phyloP scores from a whole-genome alignment of 2,329 filamentous ascomycete genomes.

The Fusarium nelsonii region DNA sequence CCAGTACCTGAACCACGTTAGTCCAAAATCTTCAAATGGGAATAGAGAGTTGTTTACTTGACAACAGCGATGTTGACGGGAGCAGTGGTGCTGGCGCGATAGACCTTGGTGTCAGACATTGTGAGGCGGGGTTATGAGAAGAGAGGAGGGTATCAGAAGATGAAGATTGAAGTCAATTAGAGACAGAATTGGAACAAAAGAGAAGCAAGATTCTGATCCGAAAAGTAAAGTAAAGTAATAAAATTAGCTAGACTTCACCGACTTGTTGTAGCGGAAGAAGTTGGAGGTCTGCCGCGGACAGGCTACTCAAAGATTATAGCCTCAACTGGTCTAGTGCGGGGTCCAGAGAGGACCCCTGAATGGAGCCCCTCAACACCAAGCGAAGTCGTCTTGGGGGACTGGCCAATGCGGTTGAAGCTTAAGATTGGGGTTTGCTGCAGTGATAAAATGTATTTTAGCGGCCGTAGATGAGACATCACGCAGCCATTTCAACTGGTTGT shows the following conservation, averaged over 20 bases:
- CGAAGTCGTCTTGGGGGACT: conserved; percentile 2
- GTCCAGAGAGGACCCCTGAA: conserved; percentile 43
- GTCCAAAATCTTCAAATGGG: neutral
- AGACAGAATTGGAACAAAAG: conserved; percentile 12
- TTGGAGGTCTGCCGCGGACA: conserved; percentile 44
- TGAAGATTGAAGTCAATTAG: neutral
- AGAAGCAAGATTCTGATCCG: neutral
- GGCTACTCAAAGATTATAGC: conserved; percentile 33
- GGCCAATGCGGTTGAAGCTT: conserved; percentile 20
- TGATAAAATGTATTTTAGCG: neutral
- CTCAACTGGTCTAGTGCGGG: conserved; percentile 47
- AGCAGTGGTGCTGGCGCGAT: conserved; percentile 94
- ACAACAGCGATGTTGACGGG: conserved; percentile 99
- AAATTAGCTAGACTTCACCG: conserved; percentile 41
- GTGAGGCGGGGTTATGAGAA: conserved; percentile 24
- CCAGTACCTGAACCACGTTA: conserved; percentile 73
- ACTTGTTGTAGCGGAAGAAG: conserved; percentile 47
- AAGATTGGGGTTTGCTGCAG: neutral
- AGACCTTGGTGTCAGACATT: conserved; percentile 71
- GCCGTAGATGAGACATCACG: neutral
- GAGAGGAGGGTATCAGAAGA: neutral
- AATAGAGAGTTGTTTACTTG: conserved; percentile 69
- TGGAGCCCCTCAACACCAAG: conserved; percentile 41
- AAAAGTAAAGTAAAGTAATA: conserved; percentile 12
- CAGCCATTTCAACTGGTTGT: neutral